Evolutionary conservation across 768 basidiomycete genomes (phyloP).

Genomic region (Mycena galericulata): DNA sequence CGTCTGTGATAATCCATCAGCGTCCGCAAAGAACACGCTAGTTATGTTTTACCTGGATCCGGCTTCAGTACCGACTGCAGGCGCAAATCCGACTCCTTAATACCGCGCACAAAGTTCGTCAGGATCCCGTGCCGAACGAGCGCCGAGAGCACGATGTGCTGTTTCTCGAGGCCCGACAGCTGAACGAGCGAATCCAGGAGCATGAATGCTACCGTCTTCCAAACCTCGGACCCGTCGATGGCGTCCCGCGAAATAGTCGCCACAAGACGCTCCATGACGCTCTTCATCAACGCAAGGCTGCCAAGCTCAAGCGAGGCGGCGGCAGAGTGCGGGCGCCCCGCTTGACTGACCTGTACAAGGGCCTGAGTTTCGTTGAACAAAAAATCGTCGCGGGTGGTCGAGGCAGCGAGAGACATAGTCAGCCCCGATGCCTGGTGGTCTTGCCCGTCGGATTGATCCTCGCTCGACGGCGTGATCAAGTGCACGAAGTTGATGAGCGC

Average conservation of each 20-base stretch:
- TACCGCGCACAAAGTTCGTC: slow-evolving; percentile 81
- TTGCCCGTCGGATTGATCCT: slow-evolving; percentile 32
- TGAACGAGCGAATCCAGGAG: slow-evolving; percentile 85
- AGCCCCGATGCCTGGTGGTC: slow-evolving; percentile 31
- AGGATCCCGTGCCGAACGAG: slow-evolving; percentile 83
- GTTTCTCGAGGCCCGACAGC: slow-evolving; percentile 77
- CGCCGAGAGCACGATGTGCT: slow-evolving; percentile 67
- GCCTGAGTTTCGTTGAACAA: slow-evolving; percentile 54
- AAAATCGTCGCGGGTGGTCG: slow-evolving; percentile 56
- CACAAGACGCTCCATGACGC: slow-evolving; percentile 78
- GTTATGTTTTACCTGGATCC: slow-evolving; percentile 77
- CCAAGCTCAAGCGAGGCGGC: slow-evolving; percentile 65
- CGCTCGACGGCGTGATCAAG: slow-evolving; percentile 62
- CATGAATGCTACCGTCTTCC: slow-evolving; percentile 97
- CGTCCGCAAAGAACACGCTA: slow-evolving; percentile 7
- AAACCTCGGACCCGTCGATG: slow-evolving; percentile 94
- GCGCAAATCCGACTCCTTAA: slow-evolving; percentile 85
- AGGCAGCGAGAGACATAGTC: slow-evolving; percentile 50
- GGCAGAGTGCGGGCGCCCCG: slow-evolving; percentile 32
- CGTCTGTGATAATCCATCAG: slow-evolving; percentile 61
- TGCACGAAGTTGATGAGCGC: slow-evolving; percentile 91
- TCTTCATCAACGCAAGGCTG: slow-evolving; percentile 75
- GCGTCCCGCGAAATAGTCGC: slow-evolving; percentile 87
- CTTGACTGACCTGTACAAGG: slow-evolving; percentile 41
- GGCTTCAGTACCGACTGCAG: slow-evolving; percentile 85